These are phyloP conservation scores for Pichia sp. DNA, from an alignment of 1,139 yeast species.

Conservation along the genomic window DNA sequence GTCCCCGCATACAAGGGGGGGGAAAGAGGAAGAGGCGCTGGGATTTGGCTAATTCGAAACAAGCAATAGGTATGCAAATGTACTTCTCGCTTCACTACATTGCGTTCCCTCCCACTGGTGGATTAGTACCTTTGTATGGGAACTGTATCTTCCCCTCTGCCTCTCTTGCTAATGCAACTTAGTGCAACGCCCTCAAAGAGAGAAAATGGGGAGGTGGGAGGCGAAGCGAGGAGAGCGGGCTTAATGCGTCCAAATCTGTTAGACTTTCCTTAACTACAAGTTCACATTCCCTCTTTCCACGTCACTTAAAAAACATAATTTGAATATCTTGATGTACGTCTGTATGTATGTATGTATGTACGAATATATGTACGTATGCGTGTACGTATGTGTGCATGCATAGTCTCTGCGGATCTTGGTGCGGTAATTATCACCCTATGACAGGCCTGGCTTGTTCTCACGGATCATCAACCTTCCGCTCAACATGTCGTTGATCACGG, in stretches of 20 bases:
- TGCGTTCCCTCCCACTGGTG: no score
- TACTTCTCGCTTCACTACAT: no score
- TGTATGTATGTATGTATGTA: not conserved
- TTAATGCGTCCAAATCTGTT: not conserved
- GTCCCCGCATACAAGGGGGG: no score
- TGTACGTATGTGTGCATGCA: not conserved
- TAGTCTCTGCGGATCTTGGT: not conserved
- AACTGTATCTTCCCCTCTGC: no score
- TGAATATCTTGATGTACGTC: not conserved
- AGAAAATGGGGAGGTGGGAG: no score
- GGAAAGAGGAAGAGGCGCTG: no score
- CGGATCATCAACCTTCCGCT: conserved; percentile 60
- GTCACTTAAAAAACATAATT: not conserved
- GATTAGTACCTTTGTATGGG: no score
- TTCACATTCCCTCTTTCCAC: not conserved
- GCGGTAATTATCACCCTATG: not conserved
- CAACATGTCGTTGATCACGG: conserved; percentile 57
- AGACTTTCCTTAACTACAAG: not conserved
- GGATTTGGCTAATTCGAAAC: no score
- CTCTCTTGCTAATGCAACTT: no score
- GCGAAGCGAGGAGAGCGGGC: not conserved
- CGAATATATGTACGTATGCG: not conserved
- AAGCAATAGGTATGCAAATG: no score
- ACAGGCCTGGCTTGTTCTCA: conserved; percentile 28
- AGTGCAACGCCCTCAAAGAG: no score